A percentile compares a stretch with the other conserved stretches of the same genome.
phyloP scores from a whole-genome alignment of 78 protist genomes.

The Chrysochromulina tobinii region DNA sequence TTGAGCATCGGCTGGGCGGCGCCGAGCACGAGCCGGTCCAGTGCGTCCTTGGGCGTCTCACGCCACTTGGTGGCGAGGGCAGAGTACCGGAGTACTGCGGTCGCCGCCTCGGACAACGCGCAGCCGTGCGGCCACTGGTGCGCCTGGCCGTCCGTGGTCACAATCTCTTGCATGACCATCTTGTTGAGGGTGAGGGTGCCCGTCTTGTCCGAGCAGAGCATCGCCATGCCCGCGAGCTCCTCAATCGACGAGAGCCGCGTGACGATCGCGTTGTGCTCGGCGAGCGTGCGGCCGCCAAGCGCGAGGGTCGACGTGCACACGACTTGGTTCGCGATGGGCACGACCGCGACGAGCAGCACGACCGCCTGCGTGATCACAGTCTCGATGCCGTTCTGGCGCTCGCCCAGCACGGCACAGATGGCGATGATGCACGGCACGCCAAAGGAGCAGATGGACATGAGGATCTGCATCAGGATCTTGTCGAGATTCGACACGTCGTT shows the following conservation, averaged over 20 bases:
- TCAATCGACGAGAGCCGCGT: constrained; percentile 83
- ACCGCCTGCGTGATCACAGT: constrained; percentile 74
- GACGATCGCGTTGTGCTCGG: constrained; percentile 81
- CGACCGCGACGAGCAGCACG: constrained; percentile 88
- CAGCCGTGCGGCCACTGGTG: too few relatives aligned
- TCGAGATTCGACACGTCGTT: constrained; percentile 70
- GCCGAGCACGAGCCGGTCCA: constrained; percentile 25
- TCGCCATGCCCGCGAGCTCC: constrained; percentile 88
- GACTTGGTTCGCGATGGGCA: constrained; percentile 94
- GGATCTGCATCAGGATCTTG: constrained; percentile 59
- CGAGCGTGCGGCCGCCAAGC: constrained; percentile 76
- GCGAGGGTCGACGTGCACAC: constrained; percentile 87
- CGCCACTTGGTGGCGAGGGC: constrained; percentile 39
- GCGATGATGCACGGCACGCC: background rate
- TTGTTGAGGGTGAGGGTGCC: background rate
- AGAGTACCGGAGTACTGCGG: background rate
- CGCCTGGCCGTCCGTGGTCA: too few relatives aligned
- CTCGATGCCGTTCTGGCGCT: constrained; percentile 15
- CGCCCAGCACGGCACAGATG: background rate
- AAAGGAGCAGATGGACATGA: too few relatives aligned
- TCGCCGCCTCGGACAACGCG: too few relatives aligned
- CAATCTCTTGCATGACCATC: background rate
- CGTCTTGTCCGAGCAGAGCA: constrained; percentile 87
- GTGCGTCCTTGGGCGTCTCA: constrained; percentile 36
- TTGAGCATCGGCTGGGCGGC: too few relatives aligned